Evolutionary conservation across 202 grass and related monocot genomes (phyloP), one percentile per base, ranked within the genome.

Genomic region (Setaria viridis): DNA sequence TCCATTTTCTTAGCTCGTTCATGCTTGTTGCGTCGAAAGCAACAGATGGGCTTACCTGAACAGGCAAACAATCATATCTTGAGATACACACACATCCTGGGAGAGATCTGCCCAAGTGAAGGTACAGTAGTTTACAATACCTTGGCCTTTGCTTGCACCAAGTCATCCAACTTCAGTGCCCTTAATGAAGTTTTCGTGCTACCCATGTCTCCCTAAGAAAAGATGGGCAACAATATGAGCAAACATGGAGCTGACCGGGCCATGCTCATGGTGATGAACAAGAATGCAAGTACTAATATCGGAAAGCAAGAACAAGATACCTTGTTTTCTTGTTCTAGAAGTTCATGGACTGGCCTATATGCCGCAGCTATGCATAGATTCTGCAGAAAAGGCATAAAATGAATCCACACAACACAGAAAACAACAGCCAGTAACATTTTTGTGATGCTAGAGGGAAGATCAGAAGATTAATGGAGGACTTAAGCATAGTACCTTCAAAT

Each of bases 1-100:
- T 98, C 95, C 95, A 98, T 86, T 93, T 93, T 62, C 95, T 88
- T 62, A 98, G 77, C 81, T 95, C 93, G 49, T 94, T 95, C 95
- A 95, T 98, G 81, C 86, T 98, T 12, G 86, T 92, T 0, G 95
- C 93, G 14, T 98, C 89, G 50, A 95, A 98, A 11, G 95, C 85
- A 65, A 98, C 89, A 0, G 95, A 98, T 35, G 95, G 86, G 76
- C 95, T 87, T 72, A 98, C 93, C 95, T 97, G 84, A 32, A 68
- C n/a, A 47, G 16, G 10, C n/a, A 74, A 88, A 82, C 55, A 63
- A 46, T 25, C 69, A 48, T 49, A 75, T 43, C 60, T 84, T 84
- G n/a, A 47, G 80, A 87, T 62, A 53, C 35, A 63, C 29, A 35
- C 12, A 67, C 77, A 74, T 56, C 35, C 74, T 37, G 34, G n/a